phyloP scores from a whole-genome alignment of 371 early-diverging fungal genomes.

The Apophysomyces sp. region DNA sequence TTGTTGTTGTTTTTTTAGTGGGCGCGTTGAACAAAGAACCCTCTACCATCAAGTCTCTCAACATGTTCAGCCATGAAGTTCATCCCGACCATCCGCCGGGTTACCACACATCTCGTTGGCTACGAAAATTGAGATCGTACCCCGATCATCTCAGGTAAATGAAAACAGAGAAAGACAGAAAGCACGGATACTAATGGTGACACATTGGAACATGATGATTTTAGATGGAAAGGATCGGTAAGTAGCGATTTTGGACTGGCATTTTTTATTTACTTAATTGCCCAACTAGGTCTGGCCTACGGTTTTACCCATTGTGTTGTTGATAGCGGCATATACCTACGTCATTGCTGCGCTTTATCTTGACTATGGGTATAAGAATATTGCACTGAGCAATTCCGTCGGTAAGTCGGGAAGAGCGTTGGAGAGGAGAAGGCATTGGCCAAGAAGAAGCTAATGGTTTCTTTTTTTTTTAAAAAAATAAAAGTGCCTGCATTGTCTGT shows the following conservation, averaged over 20 bases:
- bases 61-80: background rate
- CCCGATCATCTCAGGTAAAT: slow-evolving; percentile 31
- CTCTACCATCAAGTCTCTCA: background rate
- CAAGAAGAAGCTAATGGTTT: no score
- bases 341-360: slow-evolving; percentile 29
- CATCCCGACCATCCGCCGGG: slow-evolving; percentile 13
- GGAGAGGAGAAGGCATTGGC: no score
- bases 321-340: slow-evolving; percentile 30
- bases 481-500: slow-evolving; percentile 61
- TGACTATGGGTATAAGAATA: slow-evolving; percentile 20
- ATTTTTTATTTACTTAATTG: no score
- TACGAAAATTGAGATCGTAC: slow-evolving; percentile 14
- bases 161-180: background rate
- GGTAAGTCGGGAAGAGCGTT: no score
- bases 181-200: background rate
- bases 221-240: slow-evolving; percentile 37
- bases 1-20: background rate
- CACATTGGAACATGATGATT: background rate
- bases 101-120: slow-evolving; percentile 15
- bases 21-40: background rate
- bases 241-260: background rate
- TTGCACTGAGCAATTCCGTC: slow-evolving; percentile 41
- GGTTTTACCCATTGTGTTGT: slow-evolving; percentile 27
- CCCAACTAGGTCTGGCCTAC: slow-evolving; percentile 41
- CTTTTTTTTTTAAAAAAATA: slow-evolving; percentile 2